Percentiles rank a stretch among this genome's conserved stretches.
Conservation (phyloP, 2,329 filamentous ascomycete species). For the Huntiella decipiens region DNA sequence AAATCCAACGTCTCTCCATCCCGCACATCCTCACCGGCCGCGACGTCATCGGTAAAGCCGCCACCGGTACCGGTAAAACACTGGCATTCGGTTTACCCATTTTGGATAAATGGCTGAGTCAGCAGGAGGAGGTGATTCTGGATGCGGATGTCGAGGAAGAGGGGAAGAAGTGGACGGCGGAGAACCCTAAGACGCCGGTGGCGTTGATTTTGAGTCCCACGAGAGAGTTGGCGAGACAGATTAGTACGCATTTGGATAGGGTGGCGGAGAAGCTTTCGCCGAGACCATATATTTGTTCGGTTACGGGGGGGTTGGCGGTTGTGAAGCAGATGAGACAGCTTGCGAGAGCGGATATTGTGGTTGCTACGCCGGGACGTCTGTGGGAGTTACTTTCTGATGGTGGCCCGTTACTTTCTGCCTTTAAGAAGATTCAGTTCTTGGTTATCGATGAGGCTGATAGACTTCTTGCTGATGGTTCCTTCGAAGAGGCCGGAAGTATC, state of each 20-base stretch:
- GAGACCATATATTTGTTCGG: conserved; percentile 58
- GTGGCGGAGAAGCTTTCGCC: conserved; percentile 45
- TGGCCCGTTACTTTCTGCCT: conserved; percentile 45
- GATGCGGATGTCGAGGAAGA: conserved; percentile 15
- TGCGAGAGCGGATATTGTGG: conserved; percentile 71
- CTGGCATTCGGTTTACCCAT: conserved; percentile 89
- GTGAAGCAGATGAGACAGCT: conserved; percentile 84
- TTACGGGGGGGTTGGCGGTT: conserved; percentile 85
- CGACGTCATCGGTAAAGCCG: conserved; percentile 88
- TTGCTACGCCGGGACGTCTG: conserved; percentile 76
- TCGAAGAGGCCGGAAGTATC: conserved; percentile 85
- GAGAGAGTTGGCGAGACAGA: conserved; percentile 80
- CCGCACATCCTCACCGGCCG: conserved; percentile 66
- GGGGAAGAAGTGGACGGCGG: conserved; percentile 11
- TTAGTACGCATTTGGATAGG: conserved; percentile 61
- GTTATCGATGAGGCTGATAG: conserved; percentile 91
- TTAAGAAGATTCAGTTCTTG: conserved; percentile 60
- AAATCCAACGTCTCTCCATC: conserved; percentile 64
- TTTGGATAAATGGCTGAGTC: conserved; percentile 54
- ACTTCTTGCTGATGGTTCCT: conserved; percentile 78
- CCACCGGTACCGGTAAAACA: conserved; percentile 92
- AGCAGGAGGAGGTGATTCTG: conserved; percentile 16
- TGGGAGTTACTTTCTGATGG: conserved; percentile 85
- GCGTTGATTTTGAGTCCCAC: conserved; percentile 81
- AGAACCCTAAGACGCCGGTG: conserved; percentile 32